phyloP scores from a whole-genome alignment of 306 rosid genomes.

The Sesbania bispinosa region DNA sequence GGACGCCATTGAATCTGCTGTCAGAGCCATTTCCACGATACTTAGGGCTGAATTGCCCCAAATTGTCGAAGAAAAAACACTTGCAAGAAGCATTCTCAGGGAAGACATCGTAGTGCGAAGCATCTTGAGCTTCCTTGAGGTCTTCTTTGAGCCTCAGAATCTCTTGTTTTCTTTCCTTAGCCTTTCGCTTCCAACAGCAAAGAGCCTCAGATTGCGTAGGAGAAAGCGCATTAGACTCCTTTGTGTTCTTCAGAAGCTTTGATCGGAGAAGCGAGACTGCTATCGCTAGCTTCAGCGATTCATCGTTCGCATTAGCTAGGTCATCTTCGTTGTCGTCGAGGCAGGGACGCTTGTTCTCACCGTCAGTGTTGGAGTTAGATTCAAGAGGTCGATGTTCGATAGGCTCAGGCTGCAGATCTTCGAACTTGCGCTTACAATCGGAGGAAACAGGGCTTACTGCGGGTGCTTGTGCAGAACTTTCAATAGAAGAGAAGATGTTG shows the following conservation, averaged over 20 bases:
- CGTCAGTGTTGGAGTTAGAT: no score
- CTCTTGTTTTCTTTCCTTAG: slow-evolving; percentile 88
- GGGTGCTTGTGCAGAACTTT: no score
- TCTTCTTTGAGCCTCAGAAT: slow-evolving; percentile 68
- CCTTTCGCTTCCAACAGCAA: slow-evolving; percentile 95
- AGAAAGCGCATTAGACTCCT: slow-evolving; percentile 23
- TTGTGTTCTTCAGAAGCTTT: slow-evolving; percentile 37
- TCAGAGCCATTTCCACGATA: slow-evolving; percentile 36
- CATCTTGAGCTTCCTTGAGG: slow-evolving; percentile 73
- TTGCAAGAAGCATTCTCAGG: slow-evolving; percentile 78
- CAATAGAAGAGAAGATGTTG: no score
- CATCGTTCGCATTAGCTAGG: slow-evolving; percentile 47
- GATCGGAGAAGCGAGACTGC: slow-evolving; percentile 80
- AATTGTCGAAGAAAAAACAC: slow-evolving; percentile 76
- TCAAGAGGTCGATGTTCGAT: no score
- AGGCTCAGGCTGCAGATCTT: no score
- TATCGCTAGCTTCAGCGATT: slow-evolving; percentile 64
- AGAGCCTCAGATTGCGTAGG: slow-evolving; percentile 58
- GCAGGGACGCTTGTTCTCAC: no score
- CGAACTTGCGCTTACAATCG: no score
- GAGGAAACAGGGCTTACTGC: no score
- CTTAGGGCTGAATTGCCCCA: slow-evolving; percentile 52
- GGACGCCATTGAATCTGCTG: slow-evolving; percentile 69
- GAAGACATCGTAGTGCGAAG: slow-evolving; percentile 63
- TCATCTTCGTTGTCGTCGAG: no score